Percentiles rank a stretch among this genome's conserved stretches.
Evolutionary conservation across 768 basidiomycete species (phyloP).

Genomic region (Crassisporium funariophilum): DNA sequence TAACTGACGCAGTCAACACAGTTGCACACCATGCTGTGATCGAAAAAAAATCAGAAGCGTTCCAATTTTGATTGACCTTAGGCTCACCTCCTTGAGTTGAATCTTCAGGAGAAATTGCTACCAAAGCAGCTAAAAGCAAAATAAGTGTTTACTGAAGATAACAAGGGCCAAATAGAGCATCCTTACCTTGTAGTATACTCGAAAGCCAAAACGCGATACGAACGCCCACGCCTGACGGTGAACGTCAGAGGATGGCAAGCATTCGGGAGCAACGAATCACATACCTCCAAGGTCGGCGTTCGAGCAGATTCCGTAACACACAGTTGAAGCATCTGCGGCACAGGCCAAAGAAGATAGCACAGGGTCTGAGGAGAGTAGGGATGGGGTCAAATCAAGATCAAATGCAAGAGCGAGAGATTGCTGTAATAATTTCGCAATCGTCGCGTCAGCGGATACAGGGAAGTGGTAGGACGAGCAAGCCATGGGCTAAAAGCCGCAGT

Average conservation of each 20-base stretch:
- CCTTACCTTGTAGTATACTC: conserved; percentile 18
- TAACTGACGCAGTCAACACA: conserved; percentile 16
- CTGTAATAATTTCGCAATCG: conserved; percentile 7
- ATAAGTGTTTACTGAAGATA: not conserved
- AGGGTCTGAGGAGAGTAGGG: not conserved
- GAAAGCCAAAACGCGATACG: conserved; percentile 19
- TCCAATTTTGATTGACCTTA: no score
- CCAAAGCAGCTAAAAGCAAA: conserved; percentile 11
- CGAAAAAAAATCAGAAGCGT: not conserved
- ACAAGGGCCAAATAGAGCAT: no score
- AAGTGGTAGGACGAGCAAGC: conserved; percentile 8
- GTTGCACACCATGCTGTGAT: conserved; percentile 16
- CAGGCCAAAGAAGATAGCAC: conserved; percentile 12
- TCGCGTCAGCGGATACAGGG: conserved; percentile 4
- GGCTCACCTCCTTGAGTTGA: conserved; percentile 19
- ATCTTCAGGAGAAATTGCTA: conserved; percentile 14
- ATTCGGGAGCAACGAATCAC: not conserved
- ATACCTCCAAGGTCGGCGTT: conserved; percentile 20
- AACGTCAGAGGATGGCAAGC: not conserved
- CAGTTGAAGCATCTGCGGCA: conserved; percentile 12
- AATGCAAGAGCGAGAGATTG: conserved; percentile 9
- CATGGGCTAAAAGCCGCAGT: no score
- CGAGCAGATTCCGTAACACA: conserved; percentile 17
- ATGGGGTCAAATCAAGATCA: conserved; percentile 1
- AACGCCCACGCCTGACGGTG: conserved; percentile 12